Conservation (phyloP, 1,284 basidiomycete genomes). For the Papiliotrema nemorosa region DNA sequence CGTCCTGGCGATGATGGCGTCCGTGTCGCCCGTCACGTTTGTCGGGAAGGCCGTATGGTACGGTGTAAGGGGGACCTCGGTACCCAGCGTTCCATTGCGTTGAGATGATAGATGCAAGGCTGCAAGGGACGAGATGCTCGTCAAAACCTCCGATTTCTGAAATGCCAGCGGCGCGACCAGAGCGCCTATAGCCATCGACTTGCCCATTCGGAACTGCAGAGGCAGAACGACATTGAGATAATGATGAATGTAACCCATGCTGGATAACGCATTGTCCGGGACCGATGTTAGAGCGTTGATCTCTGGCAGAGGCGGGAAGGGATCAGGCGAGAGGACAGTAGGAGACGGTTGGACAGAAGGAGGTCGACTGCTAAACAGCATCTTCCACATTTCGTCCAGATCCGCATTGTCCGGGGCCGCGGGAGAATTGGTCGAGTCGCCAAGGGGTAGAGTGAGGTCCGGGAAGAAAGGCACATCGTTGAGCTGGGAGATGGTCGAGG, state of each 20-base stretch:
- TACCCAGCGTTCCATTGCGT: conserved; percentile 3
- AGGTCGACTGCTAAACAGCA: too few relatives aligned
- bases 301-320: not conserved
- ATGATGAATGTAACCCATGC: conserved; percentile 25
- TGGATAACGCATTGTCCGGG: not conserved
- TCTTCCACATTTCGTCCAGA: conserved; percentile 11
- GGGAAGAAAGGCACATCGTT: not conserved
- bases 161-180: conserved; percentile 23
- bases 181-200: conserved; percentile 10
- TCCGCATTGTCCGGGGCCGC: not conserved
- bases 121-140: conserved; percentile 18
- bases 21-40: conserved; percentile 12
- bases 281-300: not conserved
- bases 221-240: conserved; percentile 32
- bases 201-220: conserved; percentile 22
- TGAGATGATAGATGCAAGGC: conserved; percentile 25
- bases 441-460: too few relatives aligned
- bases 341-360: not conserved
- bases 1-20: conserved; percentile 10
- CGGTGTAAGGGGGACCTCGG: conserved; percentile 3
- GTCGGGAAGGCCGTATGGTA: conserved; percentile 3
- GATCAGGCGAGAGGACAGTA: not conserved
- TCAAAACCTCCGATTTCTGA: conserved; percentile 15
- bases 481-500: not conserved
- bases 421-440: not conserved